Base-by-base conservation (phyloP, 495 filamentous ascomycete species). In the Penicillium pulvis region DNA sequence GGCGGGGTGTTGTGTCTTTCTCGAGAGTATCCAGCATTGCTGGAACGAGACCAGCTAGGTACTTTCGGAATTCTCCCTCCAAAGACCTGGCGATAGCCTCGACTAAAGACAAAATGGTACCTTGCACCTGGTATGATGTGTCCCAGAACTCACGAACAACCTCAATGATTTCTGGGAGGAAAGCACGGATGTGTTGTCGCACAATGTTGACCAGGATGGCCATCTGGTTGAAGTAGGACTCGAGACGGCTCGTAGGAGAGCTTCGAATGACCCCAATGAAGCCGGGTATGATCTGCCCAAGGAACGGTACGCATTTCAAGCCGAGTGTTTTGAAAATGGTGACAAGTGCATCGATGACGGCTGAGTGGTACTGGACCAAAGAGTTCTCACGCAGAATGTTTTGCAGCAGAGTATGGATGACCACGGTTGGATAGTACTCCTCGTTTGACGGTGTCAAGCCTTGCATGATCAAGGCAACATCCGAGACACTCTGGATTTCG, bases 321-420 rank as follows among this genome's bases (percentile, higher is more conserved):
- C 94, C 94, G 51, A 98, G 77, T 7, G 95, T 97, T 63, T 93
- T 91, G 75, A 98, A 99, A 53, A 98, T 98, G 55, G 90, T 96
- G 84, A 99, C 97, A 60, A 99, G 93, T 1, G 95, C 93, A 71
- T 97, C 94, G 57, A 99, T 92, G n/a, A 98, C 94, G 9, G 87
- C 87, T 3, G 92, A 94, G 67, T 99, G 94, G 65, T 95, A 91
- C 61, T 93, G 88, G 6, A 85, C 81, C 46, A 98, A 75, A 2
- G 94, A 97, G 43, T 85, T 86, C 65, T 99, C 94, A 61, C 91
- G 91, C 43, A 99, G 74, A 54, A 99, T 90, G 52, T 79, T 83
- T 51, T 91, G 87, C 67, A 98, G 85, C 45, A 99, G 77, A 1
- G 93, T 93, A 63, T 95, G 94, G 66, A 99, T 96, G 42, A 97